Evolutionary conservation across 768 basidiomycete genomes (phyloP), one percentile per base, ranked within the genome.

Genomic region (Lentinus tigrinus): DNA sequence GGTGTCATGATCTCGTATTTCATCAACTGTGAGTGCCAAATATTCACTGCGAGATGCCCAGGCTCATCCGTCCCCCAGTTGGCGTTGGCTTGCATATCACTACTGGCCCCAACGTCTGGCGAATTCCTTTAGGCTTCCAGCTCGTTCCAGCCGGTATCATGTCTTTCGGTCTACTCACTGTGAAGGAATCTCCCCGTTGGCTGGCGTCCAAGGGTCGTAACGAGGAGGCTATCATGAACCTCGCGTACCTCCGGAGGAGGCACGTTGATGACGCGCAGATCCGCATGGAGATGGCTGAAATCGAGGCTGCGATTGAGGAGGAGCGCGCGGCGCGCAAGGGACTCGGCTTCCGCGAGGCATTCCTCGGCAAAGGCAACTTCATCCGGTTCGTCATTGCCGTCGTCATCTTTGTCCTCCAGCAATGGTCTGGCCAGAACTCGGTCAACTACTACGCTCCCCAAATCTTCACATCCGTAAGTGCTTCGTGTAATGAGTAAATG

Each of bases 1-100:
- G 93, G 92, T 52, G 91, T 91, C 60, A 92, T 93, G 85, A 76
- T 94, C 57, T 89, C 87, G 0, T 92, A 91, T 71, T 91, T 89
- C 70, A 78, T 91, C 63, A 90, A 92, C 65, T 81, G 88, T 90
- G 57, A 50, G 87, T 75, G 16, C 21, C 27, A 65, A 31, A 36
- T 26, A 54, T 64, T 34, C 56, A 19, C 21, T 10, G 17, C 54
- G 47, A 26, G n/a, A 31, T 31, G 7, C 31, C 24, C 31, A n/a
- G 19, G 23, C 53, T 31, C 8, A 17, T 60, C 23, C 17, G 26
- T 44, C 9, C 5, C 39, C 6, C 56, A 89, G 88, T 78, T 46
- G 89, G 87, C 7, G 79, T 89, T 47, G 77, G 81, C 26, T 62
- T 83, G 37, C 81, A 88, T 63, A 74, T 85, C 63, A 52, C 69